phyloP scores from a whole-genome alignment of 768 basidiomycete genomes.

The Dacryopinax spathularia region DNA sequence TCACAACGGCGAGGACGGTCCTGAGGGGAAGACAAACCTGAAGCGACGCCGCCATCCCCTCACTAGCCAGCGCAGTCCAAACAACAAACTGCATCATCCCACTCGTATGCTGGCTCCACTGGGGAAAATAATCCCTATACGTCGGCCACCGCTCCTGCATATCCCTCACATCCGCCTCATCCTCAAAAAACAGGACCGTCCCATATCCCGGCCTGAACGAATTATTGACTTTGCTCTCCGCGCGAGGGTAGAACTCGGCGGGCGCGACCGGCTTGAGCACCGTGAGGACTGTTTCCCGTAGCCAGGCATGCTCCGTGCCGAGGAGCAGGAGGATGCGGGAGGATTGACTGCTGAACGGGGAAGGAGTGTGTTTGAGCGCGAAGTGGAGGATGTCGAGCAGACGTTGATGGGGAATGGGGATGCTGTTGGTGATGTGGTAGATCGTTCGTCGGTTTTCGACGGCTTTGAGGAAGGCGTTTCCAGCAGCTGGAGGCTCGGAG shows the following conservation, averaged over 20 bases:
- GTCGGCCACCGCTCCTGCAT: conserved; percentile 12
- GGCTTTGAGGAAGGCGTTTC: conserved; percentile 18
- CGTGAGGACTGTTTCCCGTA: conserved; percentile 18
- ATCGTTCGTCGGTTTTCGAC: conserved; percentile 22
- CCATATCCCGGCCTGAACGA: conserved; percentile 21
- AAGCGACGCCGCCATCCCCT: conserved; percentile 24
- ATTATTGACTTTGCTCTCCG: conserved; percentile 15
- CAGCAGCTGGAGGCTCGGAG: not conserved
- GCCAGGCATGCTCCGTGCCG: conserved; percentile 18
- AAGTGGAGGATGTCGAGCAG: conserved; percentile 22
- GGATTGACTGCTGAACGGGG: conserved; percentile 26
- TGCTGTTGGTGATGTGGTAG: conserved; percentile 21
- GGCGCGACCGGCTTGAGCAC: conserved; percentile 13
- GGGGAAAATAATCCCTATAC: conserved; percentile 16
- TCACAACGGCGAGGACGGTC: too few species aligned
- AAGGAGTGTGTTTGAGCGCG: conserved; percentile 23
- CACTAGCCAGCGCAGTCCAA: conserved; percentile 24
- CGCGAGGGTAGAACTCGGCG: conserved; percentile 5
- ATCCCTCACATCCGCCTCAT: conserved; percentile 13
- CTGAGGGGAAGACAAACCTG: too few species aligned
- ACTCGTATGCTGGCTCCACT: conserved; percentile 19
- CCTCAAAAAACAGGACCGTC: conserved; percentile 27
- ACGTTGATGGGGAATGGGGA: conserved; percentile 18
- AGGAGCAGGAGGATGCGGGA: conserved; percentile 23
- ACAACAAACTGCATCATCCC: conserved; percentile 23